Conservation (phyloP, 805 yeast species). For the Brettanomyces nanus region DNA sequence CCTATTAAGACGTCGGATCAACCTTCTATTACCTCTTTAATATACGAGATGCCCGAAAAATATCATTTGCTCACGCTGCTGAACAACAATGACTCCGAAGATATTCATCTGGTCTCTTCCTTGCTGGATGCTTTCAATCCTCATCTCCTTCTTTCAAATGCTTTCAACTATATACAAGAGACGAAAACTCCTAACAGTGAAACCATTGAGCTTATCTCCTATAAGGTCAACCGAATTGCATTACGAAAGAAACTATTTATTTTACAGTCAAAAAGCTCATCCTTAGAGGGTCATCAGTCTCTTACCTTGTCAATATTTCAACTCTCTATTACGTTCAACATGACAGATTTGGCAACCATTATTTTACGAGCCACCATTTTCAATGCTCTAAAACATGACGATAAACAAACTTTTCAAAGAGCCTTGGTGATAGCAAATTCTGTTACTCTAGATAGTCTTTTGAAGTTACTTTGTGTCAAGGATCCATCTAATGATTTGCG, state of each 20-base stretch:
- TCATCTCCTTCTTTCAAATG: background rate
- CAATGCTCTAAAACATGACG: background rate
- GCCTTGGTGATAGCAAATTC: background rate
- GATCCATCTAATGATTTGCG: conserved; percentile 1
- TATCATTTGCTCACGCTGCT: background rate
- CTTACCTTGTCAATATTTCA: background rate
- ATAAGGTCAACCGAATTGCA: too few relatives aligned
- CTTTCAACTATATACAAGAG: background rate
- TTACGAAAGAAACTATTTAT: too few relatives aligned
- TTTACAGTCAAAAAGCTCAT: too few relatives aligned
- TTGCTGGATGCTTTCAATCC: background rate
- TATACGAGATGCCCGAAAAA: background rate
- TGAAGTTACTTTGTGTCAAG: background rate
- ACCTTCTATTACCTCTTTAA: background rate
- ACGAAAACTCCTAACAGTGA: too few relatives aligned
- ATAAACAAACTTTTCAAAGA: background rate
- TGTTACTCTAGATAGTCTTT: background rate
- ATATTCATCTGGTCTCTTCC: background rate
- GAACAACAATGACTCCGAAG: background rate
- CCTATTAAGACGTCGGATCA: too few relatives aligned
- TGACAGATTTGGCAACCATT: background rate
- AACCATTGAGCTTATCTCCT: too few relatives aligned
- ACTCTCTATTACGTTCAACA: background rate
- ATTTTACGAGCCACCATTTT: background rate
- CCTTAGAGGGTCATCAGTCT: too few relatives aligned